Base-by-base conservation (phyloP, 176 grass and related monocot genomes). In the Sorghum bicolor region DNA sequence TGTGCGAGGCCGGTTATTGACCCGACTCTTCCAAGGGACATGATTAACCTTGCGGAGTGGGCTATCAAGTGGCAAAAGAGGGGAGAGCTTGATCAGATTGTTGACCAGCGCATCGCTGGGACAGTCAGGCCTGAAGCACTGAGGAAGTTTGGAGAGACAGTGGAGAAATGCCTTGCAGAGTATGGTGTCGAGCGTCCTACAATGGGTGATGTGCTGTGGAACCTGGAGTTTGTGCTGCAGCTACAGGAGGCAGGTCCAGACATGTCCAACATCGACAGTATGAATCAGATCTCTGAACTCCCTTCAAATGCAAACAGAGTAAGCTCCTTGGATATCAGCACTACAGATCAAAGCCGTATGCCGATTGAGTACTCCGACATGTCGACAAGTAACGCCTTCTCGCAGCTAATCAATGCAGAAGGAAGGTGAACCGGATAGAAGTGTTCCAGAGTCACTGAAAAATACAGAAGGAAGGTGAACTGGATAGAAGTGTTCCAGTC, bases 201-300 rank as follows among this genome's bases (percentile, higher is more conserved):
- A 1, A 98, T 98, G 96, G 96, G 93, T 22, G 96, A 98, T 66
- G 96, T 98, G 13, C 63, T 98, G 63, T 95, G 96, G 96, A 95
- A 98, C 73, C 84, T 98, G 64, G 96, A 98, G 77, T 98, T 90
- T 85, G 90, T 90, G 76, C 85, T 93, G 63, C 96, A 98, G 90
- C 91, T 98, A 38, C 93, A 98, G 79, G 93, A 98, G 68, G 92
- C 90, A 29, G 87, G 85, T 78, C 89, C 83, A 1, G 91, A 92
- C 36, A 85, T 93, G 34, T 95, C 92, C 32, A 90, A 94, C 72
- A 90, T 92, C 12, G 87, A 89, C 33, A 98, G 96, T 79, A 91
- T 95, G 86, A 91, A 94, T 87, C 80, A 89, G 55, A 93, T 91
- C 14, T 83, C 88, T 60, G 52, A 85, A 53, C 78, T 91, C 25